phyloP scores from a whole-genome alignment of 208 protist genomes.

The Leishmania mexicana region DNA sequence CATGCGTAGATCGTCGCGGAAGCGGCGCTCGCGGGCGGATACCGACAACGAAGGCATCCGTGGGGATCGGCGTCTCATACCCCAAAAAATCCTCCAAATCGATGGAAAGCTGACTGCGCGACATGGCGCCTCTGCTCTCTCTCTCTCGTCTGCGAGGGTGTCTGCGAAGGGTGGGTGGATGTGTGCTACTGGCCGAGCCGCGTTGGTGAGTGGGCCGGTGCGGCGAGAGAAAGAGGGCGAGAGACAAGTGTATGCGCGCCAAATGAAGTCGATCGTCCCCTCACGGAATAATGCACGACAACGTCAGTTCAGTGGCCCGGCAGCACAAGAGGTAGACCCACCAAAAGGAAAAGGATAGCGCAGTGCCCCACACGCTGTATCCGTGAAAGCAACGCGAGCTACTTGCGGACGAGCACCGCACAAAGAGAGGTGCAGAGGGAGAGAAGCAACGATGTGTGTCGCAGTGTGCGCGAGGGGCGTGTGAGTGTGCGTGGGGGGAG shows the following conservation, averaged over 20 bases:
- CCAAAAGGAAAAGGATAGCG: background rate
- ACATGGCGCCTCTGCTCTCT: constrained; percentile 10
- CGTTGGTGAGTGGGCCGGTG: background rate
- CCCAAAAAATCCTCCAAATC: constrained; percentile 22
- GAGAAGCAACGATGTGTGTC: background rate
- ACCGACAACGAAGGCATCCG: constrained; percentile 9
- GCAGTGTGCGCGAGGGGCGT: background rate
- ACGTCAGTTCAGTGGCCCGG: background rate
- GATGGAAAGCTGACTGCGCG: constrained; percentile 19
- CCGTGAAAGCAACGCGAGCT: background rate
- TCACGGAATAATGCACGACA: background rate
- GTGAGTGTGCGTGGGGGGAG: too few relatives aligned
- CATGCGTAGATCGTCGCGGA: background rate
- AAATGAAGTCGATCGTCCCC: background rate
- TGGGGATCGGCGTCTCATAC: constrained; percentile 5
- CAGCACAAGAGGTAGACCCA: background rate
- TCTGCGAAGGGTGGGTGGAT: background rate
- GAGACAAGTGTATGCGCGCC: background rate
- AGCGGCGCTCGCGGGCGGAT: constrained; percentile 17
- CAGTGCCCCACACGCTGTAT: background rate
- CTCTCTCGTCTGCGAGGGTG: background rate
- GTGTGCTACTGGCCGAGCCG: background rate
- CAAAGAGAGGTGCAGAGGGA: background rate
- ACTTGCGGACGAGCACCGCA: background rate
- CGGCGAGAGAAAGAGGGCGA: background rate